Percentiles rank a stretch among this genome's conserved stretches.
Evolutionary conservation across 2,329 filamentous ascomycete genomes (phyloP).

Genomic region (Epichloe coenophiala): DNA sequence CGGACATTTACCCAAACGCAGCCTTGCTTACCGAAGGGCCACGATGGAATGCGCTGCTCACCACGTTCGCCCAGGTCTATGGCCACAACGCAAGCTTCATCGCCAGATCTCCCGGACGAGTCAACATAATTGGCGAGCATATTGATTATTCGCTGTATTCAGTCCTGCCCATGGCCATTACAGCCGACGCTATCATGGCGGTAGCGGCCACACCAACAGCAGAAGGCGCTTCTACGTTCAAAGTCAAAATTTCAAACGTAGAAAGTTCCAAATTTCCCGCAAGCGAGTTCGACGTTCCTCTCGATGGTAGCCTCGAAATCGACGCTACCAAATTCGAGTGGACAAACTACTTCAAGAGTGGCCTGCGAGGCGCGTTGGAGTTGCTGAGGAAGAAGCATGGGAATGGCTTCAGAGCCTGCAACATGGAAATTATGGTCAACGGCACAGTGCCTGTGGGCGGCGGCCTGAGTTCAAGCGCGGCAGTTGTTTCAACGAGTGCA

Average conservation of each 20-base stretch:
- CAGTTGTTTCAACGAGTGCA: slow-evolving; percentile 82
- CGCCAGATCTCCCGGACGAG: slow-evolving; percentile 78
- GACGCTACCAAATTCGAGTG: slow-evolving; percentile 80
- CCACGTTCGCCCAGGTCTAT: slow-evolving; percentile 58
- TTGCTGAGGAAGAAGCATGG: slow-evolving; percentile 57
- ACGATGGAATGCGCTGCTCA: slow-evolving; percentile 64
- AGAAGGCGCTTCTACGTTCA: slow-evolving; percentile 39
- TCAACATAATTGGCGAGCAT: slow-evolving; percentile 98
- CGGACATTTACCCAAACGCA: slow-evolving; percentile 72
- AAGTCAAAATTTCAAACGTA: slow-evolving; percentile 69
- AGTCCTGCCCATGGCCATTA: slow-evolving; percentile 90
- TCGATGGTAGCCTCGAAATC: slow-evolving; percentile 55
- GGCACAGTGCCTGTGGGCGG: slow-evolving; percentile 86
- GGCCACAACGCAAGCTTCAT: slow-evolving; percentile 64
- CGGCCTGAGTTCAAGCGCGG: slow-evolving; percentile 84
- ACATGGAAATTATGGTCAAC: slow-evolving; percentile 82
- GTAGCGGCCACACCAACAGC: slow-evolving; percentile 44
- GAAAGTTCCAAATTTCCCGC: slow-evolving; percentile 61
- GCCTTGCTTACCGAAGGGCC: slow-evolving; percentile 51
- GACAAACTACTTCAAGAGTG: slow-evolving; percentile 98
- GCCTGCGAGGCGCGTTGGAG: slow-evolving; percentile 67
- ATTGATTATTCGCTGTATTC: slow-evolving; percentile 98
- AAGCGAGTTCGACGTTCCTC: slow-evolving; percentile 59
- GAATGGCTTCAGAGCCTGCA: slow-evolving; percentile 46
- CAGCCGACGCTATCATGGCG: slow-evolving; percentile 79